Evolutionary conservation across 1,284 basidiomycete species (phyloP).

Genomic region (Cystobasidium slooffiae): DNA sequence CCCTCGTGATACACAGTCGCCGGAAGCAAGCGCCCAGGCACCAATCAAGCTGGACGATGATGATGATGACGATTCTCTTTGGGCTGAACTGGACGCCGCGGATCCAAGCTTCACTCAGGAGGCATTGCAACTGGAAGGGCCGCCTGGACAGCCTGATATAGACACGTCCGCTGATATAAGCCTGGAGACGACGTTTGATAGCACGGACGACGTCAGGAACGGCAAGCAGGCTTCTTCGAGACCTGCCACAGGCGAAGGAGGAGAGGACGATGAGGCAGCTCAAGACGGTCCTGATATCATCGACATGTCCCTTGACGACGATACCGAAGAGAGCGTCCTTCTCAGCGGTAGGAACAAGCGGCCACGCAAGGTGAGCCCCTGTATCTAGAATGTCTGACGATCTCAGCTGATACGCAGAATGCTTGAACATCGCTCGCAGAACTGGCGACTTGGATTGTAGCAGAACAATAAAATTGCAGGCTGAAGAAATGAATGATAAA

Average conservation of each 20-base stretch:
- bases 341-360: conserved; percentile 24
- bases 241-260: not conserved
- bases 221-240: not conserved
- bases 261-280: not conserved
- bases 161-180: not conserved
- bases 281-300: conserved; percentile 12
- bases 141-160: not conserved
- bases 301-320: conserved; percentile 39
- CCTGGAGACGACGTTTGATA: not conserved
- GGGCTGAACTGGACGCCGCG: conserved; percentile 26
- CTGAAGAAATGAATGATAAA: not conserved
- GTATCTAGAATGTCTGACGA: not conserved
- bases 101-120: conserved; percentile 40
- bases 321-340: conserved; percentile 21
- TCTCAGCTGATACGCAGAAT: not conserved
- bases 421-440: not conserved
- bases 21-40: conserved; percentile 1
- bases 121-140: conserved; percentile 20
- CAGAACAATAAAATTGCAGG: not conserved
- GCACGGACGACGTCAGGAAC: not conserved
- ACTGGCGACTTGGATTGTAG: conserved; percentile 23
- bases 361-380: conserved; percentile 23
- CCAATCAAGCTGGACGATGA: conserved; percentile 32
- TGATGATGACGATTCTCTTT: conserved; percentile 38
- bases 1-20: not conserved